These are phyloP conservation scores for Purpureocillium lavendulum DNA, from an alignment of 2,329 filamentous ascomycete species.

Conservation along the genomic window DNA sequence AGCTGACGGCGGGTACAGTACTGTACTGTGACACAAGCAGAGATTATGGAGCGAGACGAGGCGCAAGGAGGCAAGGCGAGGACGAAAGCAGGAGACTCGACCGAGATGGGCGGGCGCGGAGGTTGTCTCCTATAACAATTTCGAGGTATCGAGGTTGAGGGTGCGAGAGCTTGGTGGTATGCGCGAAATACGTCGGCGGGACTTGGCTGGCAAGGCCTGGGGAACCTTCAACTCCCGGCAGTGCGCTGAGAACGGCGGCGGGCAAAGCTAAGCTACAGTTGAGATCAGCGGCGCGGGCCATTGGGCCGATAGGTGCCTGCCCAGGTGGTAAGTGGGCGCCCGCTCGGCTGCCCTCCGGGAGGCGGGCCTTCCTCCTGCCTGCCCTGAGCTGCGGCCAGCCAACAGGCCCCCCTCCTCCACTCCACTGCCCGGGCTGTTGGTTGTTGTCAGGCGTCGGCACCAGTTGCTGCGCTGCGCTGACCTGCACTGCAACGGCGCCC, in stretches of 20 bases:
- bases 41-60: no score
- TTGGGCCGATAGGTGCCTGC: no score
- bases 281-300: no score
- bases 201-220: slow-evolving; percentile 2
- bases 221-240: slow-evolving; percentile 4
- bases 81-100: background rate
- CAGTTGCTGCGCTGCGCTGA: no score
- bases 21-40: no score
- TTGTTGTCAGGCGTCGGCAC: no score
- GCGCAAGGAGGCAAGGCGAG: background rate
- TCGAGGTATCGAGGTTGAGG: background rate
- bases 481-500: no score
- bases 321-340: no score
- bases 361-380: no score
- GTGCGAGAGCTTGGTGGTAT: background rate
- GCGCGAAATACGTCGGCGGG: slow-evolving; percentile 10
- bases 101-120: background rate
- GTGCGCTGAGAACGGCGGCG: background rate
- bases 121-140: no score
- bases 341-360: no score
- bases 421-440: background rate
- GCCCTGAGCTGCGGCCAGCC: no score
- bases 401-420: background rate
- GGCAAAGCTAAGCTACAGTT: background rate
- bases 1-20: background rate